These are phyloP conservation scores for Vigna hirtella DNA, from an alignment of 306 rosid genomes.

Conservation along the genomic window DNA sequence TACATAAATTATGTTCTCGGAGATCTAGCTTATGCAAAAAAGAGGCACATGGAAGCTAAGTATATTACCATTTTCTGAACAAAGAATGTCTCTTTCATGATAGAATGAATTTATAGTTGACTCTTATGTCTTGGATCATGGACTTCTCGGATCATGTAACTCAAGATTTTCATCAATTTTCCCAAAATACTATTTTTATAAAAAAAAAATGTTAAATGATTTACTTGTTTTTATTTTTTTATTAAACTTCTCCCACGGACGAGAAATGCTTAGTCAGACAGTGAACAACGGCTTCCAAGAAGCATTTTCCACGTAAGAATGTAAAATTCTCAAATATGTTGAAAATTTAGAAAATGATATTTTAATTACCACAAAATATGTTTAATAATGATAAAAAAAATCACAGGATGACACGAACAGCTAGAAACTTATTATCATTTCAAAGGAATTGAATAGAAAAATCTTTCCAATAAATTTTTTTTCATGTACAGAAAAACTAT, in stretches of 20 bases:
- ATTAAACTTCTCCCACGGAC: background rate
- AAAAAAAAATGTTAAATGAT: background rate
- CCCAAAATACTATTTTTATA: background rate
- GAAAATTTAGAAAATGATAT: too few species aligned
- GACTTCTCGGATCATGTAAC: slow-evolving; percentile 72
- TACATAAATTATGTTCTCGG: background rate
- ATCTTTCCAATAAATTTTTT: too few species aligned
- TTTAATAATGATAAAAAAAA: too few species aligned
- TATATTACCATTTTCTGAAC: slow-evolving; percentile 41
- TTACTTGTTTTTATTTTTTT: background rate
- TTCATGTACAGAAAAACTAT: too few species aligned
- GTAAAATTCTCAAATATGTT: too few species aligned
- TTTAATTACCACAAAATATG: too few species aligned
- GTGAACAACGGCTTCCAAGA: too few species aligned
- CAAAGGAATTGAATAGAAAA: too few species aligned
- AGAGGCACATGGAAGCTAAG: slow-evolving; percentile 48
- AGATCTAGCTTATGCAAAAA: slow-evolving; percentile 10
- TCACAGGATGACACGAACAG: too few species aligned
- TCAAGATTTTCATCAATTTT: slow-evolving; percentile 39
- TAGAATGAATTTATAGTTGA: slow-evolving; percentile 45
- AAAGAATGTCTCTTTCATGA: slow-evolving; percentile 65
- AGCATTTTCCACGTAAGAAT: too few species aligned
- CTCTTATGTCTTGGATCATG: slow-evolving; percentile 83
- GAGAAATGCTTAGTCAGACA: too few species aligned
- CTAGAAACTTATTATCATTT: too few species aligned